These are phyloP conservation scores for Pseudogymnoascus sp. DNA, from an alignment of 2,329 filamentous ascomycete species.

Conservation along the genomic window DNA sequence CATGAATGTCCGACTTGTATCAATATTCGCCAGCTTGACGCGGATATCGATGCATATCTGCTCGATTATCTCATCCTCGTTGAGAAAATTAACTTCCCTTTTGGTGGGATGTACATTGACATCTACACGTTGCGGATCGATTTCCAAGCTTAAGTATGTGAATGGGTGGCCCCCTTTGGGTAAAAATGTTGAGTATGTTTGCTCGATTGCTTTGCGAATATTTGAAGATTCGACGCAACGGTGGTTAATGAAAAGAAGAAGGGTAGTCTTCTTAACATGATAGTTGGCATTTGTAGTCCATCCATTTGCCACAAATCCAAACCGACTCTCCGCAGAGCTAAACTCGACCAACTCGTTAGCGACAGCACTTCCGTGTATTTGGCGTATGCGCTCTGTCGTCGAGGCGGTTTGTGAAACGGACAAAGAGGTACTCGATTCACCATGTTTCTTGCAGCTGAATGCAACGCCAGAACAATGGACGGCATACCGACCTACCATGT, in stretches of 20 bases:
- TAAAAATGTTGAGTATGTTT: constrained; percentile 77
- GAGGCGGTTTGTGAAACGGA: constrained; percentile 66
- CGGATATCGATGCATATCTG: constrained; percentile 74
- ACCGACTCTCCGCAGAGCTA: constrained; percentile 60
- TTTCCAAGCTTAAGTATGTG: constrained; percentile 82
- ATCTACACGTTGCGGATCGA: constrained; percentile 85
- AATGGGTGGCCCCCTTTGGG: constrained; percentile 94
- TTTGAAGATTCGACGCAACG: constrained; percentile 81
- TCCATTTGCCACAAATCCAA: constrained; percentile 75
- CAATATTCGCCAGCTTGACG: constrained; percentile 70
- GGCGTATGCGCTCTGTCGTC: constrained; percentile 74
- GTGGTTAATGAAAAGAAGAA: constrained; percentile 94
- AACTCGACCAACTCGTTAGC: constrained; percentile 84
- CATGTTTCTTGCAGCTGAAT: constrained; percentile 95
- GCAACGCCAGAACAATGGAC: constrained; percentile 85
- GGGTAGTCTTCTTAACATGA: constrained; percentile 76
- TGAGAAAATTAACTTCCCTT: constrained; percentile 90
- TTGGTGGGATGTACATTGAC: constrained; percentile 98
- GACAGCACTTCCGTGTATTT: constrained; percentile 75
- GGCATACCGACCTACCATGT: constrained; percentile 87
- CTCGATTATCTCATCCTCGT: constrained; percentile 93
- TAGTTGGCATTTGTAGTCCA: constrained; percentile 92
- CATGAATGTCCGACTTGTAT: constrained; percentile 88
- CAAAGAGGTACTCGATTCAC: constrained; percentile 74
- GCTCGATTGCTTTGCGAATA: constrained; percentile 84